Evolutionary conservation across 805 yeast species (phyloP), one percentile per base, ranked within the genome.

Genomic region (Saturnispora halmiae): DNA sequence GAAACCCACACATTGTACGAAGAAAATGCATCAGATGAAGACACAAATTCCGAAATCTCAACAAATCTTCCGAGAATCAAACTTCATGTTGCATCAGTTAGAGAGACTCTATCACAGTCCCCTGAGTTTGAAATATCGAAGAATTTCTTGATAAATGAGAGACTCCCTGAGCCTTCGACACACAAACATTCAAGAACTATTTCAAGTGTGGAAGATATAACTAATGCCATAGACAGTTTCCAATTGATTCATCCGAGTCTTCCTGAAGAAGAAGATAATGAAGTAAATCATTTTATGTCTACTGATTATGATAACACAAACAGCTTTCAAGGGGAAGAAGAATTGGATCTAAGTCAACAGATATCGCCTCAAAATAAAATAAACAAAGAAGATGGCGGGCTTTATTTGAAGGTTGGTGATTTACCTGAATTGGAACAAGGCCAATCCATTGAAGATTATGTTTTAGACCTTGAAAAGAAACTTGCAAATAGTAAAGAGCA

Each of bases 161-260:
- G n/a, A n/a, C n/a, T 9, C 9, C 11, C 30, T 4, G 19, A 3
- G 7, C 6, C 20, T n/a, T 24, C 34, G 4, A 21, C 16, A 11
- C 49, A 46, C 40, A 42, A 41, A 16, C 49, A 46, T 37, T 41
- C 47, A 13, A 44, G 47, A 31, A 46, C 47, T 3, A 38, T 46
- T n/a, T 46, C 49, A 10, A 46, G 49, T 41, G 40, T 46, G 11
- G 49, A 44, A 29, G 49, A 46, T 31, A 46, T 46, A 6, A 46
- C 47, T 4, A 46, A 37, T 39, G 49, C 42, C 2, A 18, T 46
- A 1, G 44, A 46, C 4, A 38, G 31, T 11, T 46, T 46, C 27
- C 47, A 41, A 32, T 6, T 42, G 6, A 44, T 36, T 5, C 36
- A 39, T 21, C 13, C 19, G 6, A 20, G 20, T 4, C 11, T 35